Evolutionary conservation across 352 stramenopile species (phyloP), one percentile per base, ranked within the genome.

Genomic region (Pythium scleroteichum): DNA sequence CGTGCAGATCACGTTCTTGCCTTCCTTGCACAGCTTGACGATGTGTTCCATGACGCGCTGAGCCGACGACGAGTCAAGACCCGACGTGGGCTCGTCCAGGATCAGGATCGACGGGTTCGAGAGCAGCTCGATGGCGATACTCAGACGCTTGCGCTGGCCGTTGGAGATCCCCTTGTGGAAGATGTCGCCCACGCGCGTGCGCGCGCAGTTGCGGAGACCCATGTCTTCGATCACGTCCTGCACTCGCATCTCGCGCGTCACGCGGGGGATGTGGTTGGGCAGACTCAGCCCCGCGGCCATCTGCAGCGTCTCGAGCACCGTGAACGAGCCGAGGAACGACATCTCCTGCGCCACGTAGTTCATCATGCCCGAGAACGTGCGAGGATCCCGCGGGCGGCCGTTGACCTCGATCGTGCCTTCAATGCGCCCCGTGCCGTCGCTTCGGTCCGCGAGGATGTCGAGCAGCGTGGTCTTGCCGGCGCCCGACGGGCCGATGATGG

Each of bases 41-140:
- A 92, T 74, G 22, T 82, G 60, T 23, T 93, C 71, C 67, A 98
- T 96, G 4, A 98, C 86, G 46, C 81, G 82, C 23, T 90, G 75
- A 14, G 94, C 91, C n/a, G 92, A 88, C 6, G 80, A 90, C 17
- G 85, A 79, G 69, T 98, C 95, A 16, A 99, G 73, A 0, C 92
- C 90, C 10, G 77, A 95, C 0, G 94, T 99, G 2, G 95, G 94
- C 57, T 98, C 96, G 55, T 98, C 95, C 20, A 99, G 72, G 24
- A 99, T 87, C 33, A 99, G 62, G 29, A 99, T 72, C n/a, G 94
- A 91, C 47, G 96, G 96, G 58, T 98, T 96, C 0, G 90, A 86
- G 0, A 98, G 85, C 33, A 99, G 69, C 72, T 99, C 94, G 16
- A 97, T 70, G 4, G 83, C 96, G 59, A 99, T 98, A 1, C 88